phyloP scores from a whole-genome alignment of 257 asterid genomes.

The Solanum dulcamara region DNA sequence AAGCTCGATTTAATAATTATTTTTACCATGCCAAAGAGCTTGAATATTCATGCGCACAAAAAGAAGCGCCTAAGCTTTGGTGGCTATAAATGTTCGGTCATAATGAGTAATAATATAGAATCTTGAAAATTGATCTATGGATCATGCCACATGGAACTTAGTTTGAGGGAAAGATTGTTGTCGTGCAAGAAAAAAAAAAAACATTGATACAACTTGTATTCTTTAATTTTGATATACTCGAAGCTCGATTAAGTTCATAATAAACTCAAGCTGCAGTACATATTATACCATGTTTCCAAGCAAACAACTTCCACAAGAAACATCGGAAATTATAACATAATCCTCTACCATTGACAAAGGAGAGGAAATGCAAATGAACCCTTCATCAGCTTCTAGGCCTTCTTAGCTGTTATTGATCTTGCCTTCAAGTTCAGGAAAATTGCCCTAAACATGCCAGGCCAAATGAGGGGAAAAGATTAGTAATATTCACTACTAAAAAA shows the following conservation, averaged over 20 bases:
- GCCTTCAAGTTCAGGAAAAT: constrained; percentile 25
- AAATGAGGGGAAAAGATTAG: background rate
- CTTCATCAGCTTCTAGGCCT: constrained; percentile 2
- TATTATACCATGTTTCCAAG: background rate
- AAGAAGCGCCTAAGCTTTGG: background rate
- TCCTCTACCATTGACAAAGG: background rate
- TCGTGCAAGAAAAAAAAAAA: background rate
- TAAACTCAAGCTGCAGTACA: background rate
- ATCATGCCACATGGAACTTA: background rate
- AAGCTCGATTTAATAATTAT: background rate
- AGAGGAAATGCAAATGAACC: background rate
- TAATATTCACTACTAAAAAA: background rate
- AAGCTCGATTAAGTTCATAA: background rate
- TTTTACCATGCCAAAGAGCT: background rate
- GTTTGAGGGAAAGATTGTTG: background rate
- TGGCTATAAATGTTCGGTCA: background rate
- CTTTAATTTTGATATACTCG: background rate
- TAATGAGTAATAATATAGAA: background rate
- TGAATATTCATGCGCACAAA: background rate
- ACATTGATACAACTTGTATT: background rate
- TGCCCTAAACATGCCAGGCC: constrained; percentile 8
- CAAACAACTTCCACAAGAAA: background rate
- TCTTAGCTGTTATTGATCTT: constrained; percentile 14
- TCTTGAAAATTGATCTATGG: background rate
- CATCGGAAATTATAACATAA: background rate